Evolutionary conservation across 257 asterid species (phyloP), one percentile per base, ranked within the genome.

Genomic region (Anisodus tanguticus): DNA sequence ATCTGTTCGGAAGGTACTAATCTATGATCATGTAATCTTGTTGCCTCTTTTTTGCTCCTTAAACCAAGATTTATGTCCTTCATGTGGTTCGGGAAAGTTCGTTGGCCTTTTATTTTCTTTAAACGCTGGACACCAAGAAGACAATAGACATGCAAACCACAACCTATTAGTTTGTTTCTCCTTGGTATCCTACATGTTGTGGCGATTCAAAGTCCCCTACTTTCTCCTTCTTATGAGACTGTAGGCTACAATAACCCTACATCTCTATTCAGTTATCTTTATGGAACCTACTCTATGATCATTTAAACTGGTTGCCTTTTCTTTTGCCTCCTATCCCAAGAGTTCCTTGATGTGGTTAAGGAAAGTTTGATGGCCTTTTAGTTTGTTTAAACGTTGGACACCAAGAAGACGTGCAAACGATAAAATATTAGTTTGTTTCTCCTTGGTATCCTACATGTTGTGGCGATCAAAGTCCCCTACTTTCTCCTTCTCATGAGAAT

Each of bases 391-490:
- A 11, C 4, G 6, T 8, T 26, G 81, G 81, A 51, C 19, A 51
- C 81, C 81, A 74, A 74, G 81, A 74, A 51, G 62, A 74, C 62
- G 22, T 74, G 62, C 81, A 74, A 31, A 74, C 45, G 4, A 12
- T 10, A 49, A 12, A 62, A 62, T 74, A 49, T 74, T 19, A 22
- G 45, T 74, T 51, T 74, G 62, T 51, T 74, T 12, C 62, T 74
- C 12, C 81, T 74, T 74, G 81, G 62, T 49, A 51, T 74, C 81
- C 81, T 22, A 74, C 62, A 51, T 22, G 19, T 49, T 6, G 45
- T 51, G 45, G 81, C 5, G 13, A 74, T 12, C 81, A 22, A 47
- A 74, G 45, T 49, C 81, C 62, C 62, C 62, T 74, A 22, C 81
- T 49, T 74, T 49, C 45, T 74, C 81, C 41, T 74, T 13, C 45